Percentiles rank a stretch among this genome's conserved stretches.
phyloP scores from a whole-genome alignment of 129 eudicot genomes.

The Artemisia annua region DNA sequence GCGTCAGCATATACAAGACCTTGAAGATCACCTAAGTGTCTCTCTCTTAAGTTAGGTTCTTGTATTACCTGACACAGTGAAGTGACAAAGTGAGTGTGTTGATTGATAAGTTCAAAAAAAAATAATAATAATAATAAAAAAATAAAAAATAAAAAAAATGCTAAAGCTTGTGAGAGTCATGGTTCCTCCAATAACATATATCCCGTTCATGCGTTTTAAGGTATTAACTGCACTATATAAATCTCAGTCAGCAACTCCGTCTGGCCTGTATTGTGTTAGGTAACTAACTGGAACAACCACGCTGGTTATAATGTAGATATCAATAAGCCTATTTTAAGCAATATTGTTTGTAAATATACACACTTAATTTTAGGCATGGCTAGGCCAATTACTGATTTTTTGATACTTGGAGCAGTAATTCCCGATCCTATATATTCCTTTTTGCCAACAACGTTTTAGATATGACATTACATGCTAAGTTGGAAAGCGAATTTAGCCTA shows the following conservation, averaged over 20 bases:
- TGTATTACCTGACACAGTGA: conserved; percentile 57
- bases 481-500: conserved; percentile 12
- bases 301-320: neutral
- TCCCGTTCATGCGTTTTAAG: neutral
- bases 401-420: neutral
- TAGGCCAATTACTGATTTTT: neutral
- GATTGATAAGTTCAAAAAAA: neutral
- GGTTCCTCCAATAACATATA: neutral
- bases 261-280: neutral
- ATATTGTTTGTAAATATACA: neutral
- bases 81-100: conserved; percentile 5
- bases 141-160: no score
- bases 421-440: neutral
- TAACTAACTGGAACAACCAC: conserved; percentile 7
- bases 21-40: conserved; percentile 92
- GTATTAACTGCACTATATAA: conserved; percentile 6
- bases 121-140: no score
- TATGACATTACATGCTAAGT: conserved; percentile 15
- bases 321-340: neutral
- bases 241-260: conserved; percentile 8
- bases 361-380: conserved; percentile 11
- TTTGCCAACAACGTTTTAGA: conserved; percentile 1
- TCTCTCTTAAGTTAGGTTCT: conserved; percentile 74
- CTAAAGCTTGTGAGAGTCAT: neutral
- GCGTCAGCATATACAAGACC: conserved; percentile 59